Percentiles rank a stretch among this genome's conserved stretches.
These are phyloP conservation scores for Microascus cirrosus DNA, from an alignment of 2,329 filamentous ascomycete species.

Conservation along the genomic window DNA sequence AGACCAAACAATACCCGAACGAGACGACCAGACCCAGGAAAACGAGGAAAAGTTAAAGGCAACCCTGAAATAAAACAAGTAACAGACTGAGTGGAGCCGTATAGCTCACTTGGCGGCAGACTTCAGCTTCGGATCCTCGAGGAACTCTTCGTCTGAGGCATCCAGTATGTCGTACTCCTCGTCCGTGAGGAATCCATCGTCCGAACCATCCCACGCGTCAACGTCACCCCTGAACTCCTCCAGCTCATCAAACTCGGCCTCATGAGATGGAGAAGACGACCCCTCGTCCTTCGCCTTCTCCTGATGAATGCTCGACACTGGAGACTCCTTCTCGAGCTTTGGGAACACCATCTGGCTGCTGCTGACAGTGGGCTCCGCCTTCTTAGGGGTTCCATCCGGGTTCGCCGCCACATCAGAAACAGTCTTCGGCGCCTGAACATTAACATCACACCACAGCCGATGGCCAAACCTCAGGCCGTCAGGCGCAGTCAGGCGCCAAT, in stretches of 20 bases:
- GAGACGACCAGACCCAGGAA: not conserved
- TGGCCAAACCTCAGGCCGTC: conserved; percentile 81
- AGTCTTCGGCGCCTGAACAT: conserved; percentile 36
- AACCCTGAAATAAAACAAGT: not conserved
- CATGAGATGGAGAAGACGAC: conserved; percentile 21
- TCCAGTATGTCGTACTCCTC: conserved; percentile 98
- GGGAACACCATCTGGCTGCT: conserved; percentile 88
- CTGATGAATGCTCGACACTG: conserved; percentile 67
- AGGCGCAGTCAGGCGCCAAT: conserved; percentile 84
- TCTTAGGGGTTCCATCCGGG: conserved; percentile 9
- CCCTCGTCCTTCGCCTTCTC: conserved; percentile 33
- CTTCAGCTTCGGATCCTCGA: conserved; percentile 41
- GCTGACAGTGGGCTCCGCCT: conserved; percentile 13
- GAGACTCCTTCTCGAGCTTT: conserved; percentile 89
- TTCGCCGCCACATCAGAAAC: not conserved
- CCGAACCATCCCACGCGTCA: conserved; percentile 51
- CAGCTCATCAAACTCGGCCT: conserved; percentile 24
- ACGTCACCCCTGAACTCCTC: not conserved
- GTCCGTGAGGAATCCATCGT: conserved; percentile 81
- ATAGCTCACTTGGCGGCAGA: conserved; percentile 21
- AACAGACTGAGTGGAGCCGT: not conserved
- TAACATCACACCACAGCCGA: conserved; percentile 88
- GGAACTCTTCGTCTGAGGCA: conserved; percentile 80
- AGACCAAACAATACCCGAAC: not conserved
- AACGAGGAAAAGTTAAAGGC: not conserved